A percentile compares a stretch with the other conserved stretches of the same genome.
These are phyloP conservation scores for Amoeboaphelidium protococcarum DNA, from an alignment of 371 early-diverging fungal genomes.

Conservation along the genomic window DNA sequence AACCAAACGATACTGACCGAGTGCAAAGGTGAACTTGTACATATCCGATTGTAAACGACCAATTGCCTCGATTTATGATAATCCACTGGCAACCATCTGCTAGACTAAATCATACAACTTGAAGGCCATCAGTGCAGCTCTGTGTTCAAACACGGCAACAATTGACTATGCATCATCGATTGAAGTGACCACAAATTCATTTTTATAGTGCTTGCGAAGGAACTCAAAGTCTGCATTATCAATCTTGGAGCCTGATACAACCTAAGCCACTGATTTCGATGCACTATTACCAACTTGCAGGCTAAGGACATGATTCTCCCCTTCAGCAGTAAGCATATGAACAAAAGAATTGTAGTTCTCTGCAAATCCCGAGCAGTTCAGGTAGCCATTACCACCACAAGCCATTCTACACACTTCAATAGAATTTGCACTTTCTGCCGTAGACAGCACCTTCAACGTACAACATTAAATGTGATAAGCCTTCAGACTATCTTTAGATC, in stretches of 20 bases:
- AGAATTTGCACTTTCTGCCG: slow-evolving; percentile 38
- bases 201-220: too few relatives aligned
- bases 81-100: too few relatives aligned
- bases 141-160: too few relatives aligned
- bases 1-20: too few relatives aligned
- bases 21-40: too few relatives aligned
- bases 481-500: neutral
- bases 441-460: slow-evolving; percentile 41
- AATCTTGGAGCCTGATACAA: neutral
- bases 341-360: slow-evolving; percentile 25
- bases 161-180: too few relatives aligned
- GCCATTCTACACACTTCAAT: slow-evolving; percentile 46
- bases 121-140: too few relatives aligned
- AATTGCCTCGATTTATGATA: too few relatives aligned
- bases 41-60: too few relatives aligned
- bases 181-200: too few relatives aligned
- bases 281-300: slow-evolving; percentile 43
- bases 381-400: slow-evolving; percentile 62
- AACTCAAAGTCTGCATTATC: too few relatives aligned
- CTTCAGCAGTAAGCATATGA: slow-evolving; percentile 28
- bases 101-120: too few relatives aligned
- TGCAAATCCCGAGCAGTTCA: slow-evolving; percentile 40
- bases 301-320: slow-evolving; percentile 46
- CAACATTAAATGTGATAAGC: neutral
- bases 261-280: slow-evolving; percentile 20